Base-by-base conservation (phyloP, 2,329 filamentous ascomycete species). In the Hypoxylon sp. region DNA sequence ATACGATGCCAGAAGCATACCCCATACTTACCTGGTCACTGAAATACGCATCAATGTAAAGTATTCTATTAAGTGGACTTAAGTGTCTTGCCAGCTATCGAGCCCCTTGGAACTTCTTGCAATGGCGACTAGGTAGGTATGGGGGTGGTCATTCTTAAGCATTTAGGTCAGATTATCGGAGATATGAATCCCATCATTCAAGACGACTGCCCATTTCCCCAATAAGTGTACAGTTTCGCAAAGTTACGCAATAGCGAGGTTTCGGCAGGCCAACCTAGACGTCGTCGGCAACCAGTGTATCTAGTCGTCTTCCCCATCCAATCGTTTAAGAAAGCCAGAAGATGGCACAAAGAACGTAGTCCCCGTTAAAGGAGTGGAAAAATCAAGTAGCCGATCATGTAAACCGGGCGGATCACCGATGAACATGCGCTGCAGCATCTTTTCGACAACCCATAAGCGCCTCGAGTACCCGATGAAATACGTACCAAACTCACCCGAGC, bases 391-490 rank as follows among this genome's bases (percentile, higher is more conserved):
- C 0, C 80, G 79, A 75, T 88, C 86, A 74, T 88, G 84, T 64
- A 83, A 65, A 0, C 85, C 85, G 0, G 80, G 79, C 1, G 85
- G 85, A 53, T 82, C 71, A 0, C 85, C 85, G 8, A 86, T 64
- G 71, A 87, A 87, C 85, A 87, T 87, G 2, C 83, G 78, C 67
- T 85, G 76, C 69, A 87, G 69, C 85, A 87, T 88, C 72, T 80
- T 80, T 75, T 88, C 86, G 53, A 84, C 81, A 0, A 87, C 85
- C 84, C 84, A 88, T 8, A 87, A 70, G 9, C 78, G 76, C 22
- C 78, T 76, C 1, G 84, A 82, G 70, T 87, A 87, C 0, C 83
- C 85, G 52, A 87, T 86, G 56, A 87, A 87, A 72, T 87, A 88
- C 0, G 85, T 88, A 1, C 85, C 85, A 62, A 83, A 87, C 70